Conservation (phyloP, 805 yeast genomes). For the Debaryomyces tyrocola region DNA sequence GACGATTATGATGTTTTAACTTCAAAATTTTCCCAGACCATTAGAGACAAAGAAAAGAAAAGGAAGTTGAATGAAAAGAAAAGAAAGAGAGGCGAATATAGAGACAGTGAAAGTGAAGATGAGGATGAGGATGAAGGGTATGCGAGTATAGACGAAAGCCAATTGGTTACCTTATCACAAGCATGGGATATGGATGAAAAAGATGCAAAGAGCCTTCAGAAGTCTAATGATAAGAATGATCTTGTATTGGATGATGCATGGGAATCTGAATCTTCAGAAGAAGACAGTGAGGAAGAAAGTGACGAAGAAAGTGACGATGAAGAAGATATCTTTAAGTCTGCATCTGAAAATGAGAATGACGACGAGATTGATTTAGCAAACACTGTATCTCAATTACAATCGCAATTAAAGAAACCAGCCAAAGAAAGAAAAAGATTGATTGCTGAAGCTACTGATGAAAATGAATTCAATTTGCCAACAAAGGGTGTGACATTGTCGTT, state of each 20-base stretch:
- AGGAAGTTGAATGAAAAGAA: conserved; percentile 29
- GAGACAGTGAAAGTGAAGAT: conserved; percentile 33
- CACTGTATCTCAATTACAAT: conserved; percentile 45
- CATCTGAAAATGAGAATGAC: conserved; percentile 34
- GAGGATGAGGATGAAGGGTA: conserved; percentile 59
- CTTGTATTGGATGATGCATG: conserved; percentile 28
- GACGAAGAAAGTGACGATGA: conserved; percentile 23
- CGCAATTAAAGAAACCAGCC: conserved; percentile 32
- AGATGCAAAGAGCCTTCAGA: conserved; percentile 31
- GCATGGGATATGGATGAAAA: conserved; percentile 83
- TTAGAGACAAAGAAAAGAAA: conserved; percentile 54
- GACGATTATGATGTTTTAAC: conserved; percentile 65
- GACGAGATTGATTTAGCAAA: conserved; percentile 52
- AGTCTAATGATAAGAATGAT: conserved; percentile 18
- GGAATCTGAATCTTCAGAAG: conserved; percentile 24
- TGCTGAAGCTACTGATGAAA: conserved; percentile 59
- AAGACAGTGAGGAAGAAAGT: conserved; percentile 18
- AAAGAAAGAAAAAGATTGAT: conserved; percentile 48
- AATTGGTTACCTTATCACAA: conserved; percentile 75
- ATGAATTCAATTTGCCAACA: conserved; percentile 68
- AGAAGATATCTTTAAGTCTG: conserved; percentile 29
- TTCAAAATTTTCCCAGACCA: conserved; percentile 67
- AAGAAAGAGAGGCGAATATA: conserved; percentile 24
- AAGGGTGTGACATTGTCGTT: conserved; percentile 59
- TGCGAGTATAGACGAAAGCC: conserved; percentile 72